phyloP scores from a whole-genome alignment of 805 yeast genomes.

The Yamadazyma sp. region DNA sequence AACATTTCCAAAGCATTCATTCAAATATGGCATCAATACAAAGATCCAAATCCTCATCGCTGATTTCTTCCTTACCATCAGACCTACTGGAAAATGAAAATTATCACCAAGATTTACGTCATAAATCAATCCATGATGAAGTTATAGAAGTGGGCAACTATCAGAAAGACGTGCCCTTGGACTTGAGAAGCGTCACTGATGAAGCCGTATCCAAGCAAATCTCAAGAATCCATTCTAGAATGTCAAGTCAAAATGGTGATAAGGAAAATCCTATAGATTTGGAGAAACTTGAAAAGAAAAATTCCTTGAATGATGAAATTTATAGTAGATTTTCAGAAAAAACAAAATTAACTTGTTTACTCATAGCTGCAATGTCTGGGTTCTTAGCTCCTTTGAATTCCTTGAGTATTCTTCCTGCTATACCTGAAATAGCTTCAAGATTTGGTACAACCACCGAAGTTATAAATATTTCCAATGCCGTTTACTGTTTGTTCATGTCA shows the following conservation, averaged over 20 bases:
- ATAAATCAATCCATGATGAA: too few relatives aligned
- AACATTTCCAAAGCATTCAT: too few relatives aligned
- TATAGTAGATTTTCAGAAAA: conserved; percentile 12
- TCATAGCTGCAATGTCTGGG: conserved; percentile 23
- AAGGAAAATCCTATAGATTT: conserved; percentile 1
- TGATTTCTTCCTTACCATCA: too few relatives aligned
- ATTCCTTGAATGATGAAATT: conserved; percentile 6
- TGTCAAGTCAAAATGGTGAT: conserved; percentile 7
- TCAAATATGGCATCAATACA: too few relatives aligned
- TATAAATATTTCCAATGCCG: conserved; percentile 49
- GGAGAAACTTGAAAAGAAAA: not conserved
- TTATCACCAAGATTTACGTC: too few relatives aligned
- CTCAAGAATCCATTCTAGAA: conserved; percentile 19
- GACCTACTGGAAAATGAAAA: too few relatives aligned
- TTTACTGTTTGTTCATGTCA: conserved; percentile 51
- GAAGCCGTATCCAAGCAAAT: conserved; percentile 19
- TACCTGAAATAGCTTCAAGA: conserved; percentile 43
- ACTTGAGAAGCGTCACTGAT: conserved; percentile 16
- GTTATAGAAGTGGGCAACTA: too few relatives aligned
- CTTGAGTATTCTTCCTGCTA: conserved; percentile 50
- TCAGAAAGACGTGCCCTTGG: conserved; percentile 17
- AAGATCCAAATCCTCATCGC: too few relatives aligned
- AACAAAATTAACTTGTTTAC: conserved; percentile 14
- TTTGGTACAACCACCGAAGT: conserved; percentile 46
- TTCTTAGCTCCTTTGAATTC: conserved; percentile 45